Evolutionary conservation across 2,329 filamentous ascomycete species (phyloP).

Genomic region (Xylaria digitata): DNA sequence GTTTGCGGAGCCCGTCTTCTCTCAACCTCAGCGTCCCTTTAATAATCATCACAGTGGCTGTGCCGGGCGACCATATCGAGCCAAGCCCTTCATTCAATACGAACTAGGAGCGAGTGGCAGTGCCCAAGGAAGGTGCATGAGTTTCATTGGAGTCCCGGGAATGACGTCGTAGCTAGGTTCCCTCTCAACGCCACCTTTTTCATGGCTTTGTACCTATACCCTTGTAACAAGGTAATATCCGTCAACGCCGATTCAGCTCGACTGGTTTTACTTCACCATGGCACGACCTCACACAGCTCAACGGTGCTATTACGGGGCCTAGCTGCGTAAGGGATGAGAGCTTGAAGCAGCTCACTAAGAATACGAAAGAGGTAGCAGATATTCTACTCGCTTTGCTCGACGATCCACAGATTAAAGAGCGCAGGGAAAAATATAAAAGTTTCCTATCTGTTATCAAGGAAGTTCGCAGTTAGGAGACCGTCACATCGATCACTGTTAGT

Average conservation of each 20-base stretch:
- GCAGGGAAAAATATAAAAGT: slow-evolving; percentile 12
- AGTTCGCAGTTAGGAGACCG: slow-evolving; percentile 1
- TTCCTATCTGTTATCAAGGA: slow-evolving; percentile 11
- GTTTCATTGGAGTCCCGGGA: too few species aligned
- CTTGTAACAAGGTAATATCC: too few species aligned
- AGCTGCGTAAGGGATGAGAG: neutral
- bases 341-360: slow-evolving; percentile 11
- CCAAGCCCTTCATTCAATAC: too few species aligned
- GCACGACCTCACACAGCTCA: slow-evolving; percentile 1
- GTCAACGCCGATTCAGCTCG: neutral
- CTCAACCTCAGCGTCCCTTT: too few species aligned
- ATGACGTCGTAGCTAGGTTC: too few species aligned
- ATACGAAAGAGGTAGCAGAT: neutral
- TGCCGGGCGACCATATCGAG: too few species aligned
- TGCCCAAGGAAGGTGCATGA: too few species aligned
- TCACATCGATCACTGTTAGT: neutral
- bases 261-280: neutral
- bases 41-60: too few species aligned
- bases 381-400: neutral
- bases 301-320: neutral
- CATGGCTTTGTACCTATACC: too few species aligned
- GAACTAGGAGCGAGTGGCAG: too few species aligned
- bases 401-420: neutral
- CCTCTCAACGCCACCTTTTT: too few species aligned
- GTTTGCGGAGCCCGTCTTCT: too few species aligned